phyloP scores from a whole-genome alignment of 352 stramenopile genomes.

The Phytophthora parvispora region DNA sequence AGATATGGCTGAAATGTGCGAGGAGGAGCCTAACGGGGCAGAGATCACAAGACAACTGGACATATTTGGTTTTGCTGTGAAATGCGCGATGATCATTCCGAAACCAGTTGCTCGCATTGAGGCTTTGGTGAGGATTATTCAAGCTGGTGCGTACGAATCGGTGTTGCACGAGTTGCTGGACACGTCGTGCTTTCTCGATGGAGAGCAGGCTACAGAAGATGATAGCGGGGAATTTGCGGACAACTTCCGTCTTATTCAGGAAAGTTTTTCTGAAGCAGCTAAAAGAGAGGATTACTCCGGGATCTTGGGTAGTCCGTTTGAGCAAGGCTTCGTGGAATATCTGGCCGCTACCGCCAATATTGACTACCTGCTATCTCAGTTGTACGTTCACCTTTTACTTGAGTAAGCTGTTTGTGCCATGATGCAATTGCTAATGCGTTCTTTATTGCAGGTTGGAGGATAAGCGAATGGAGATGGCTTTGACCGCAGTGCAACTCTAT shows the following conservation, averaged over 20 bases:
- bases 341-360: slow-evolving; percentile 49
- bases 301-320: slow-evolving; percentile 48
- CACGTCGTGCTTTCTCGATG: slow-evolving; percentile 41
- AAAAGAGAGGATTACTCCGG: slow-evolving; percentile 33
- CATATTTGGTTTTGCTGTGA: slow-evolving; percentile 54
- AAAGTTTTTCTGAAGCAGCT: slow-evolving; percentile 43
- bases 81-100: slow-evolving; percentile 59
- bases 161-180: slow-evolving; percentile 54
- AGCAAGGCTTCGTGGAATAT: slow-evolving; percentile 59
- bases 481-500: slow-evolving; percentile 45
- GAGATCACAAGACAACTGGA: slow-evolving; percentile 30
- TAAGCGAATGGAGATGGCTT: slow-evolving; percentile 48
- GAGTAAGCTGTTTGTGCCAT: not conserved
- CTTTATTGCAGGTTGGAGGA: slow-evolving; percentile 41
- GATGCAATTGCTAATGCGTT: slow-evolving; percentile 1
- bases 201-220: slow-evolving; percentile 4
- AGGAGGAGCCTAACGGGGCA: slow-evolving; percentile 16
- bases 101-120: slow-evolving; percentile 48
- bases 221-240: slow-evolving; percentile 37
- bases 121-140: slow-evolving; percentile 51
- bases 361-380: slow-evolving; percentile 34
- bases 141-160: slow-evolving; percentile 48
- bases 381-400: slow-evolving; percentile 30
- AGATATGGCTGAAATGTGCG: slow-evolving; percentile 41
- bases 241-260: slow-evolving; percentile 51